phyloP scores from a whole-genome alignment of 2,329 filamentous ascomycete genomes.

The Apiospora arundinis region DNA sequence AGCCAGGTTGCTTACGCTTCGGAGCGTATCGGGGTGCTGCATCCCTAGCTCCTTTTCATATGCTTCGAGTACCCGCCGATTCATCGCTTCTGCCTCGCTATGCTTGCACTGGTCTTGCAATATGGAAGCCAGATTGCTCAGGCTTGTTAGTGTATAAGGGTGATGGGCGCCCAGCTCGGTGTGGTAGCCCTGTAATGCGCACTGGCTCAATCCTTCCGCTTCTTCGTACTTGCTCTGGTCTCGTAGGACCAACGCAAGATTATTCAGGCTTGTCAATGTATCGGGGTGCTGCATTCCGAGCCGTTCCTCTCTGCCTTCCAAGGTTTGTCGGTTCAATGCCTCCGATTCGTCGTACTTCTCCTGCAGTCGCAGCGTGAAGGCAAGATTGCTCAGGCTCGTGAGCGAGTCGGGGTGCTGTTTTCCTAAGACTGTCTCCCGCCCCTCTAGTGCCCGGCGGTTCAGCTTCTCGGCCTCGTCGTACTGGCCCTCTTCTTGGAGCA shows the following conservation, averaged over 20 bases:
- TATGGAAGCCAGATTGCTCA: too few relatives aligned
- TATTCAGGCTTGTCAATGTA: not conserved
- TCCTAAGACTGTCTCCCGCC: conserved; percentile 2
- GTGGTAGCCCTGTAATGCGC: not conserved
- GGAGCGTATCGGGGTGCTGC: too few relatives aligned
- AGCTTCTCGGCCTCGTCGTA: conserved; percentile 2
- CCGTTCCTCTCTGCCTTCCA: not conserved
- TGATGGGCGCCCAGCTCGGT: not conserved
- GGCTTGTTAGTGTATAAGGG: not conserved
- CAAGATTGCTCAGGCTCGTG: not conserved
- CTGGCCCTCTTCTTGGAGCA: conserved; percentile 14
- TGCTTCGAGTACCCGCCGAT: too few relatives aligned
- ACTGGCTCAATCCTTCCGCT: not conserved
- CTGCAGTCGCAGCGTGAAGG: not conserved
- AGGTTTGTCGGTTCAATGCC: not conserved
- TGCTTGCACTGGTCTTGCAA: too few relatives aligned
- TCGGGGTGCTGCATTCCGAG: not conserved
- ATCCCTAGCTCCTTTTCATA: too few relatives aligned
- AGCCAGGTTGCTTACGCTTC: too few relatives aligned
- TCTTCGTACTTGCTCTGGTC: not conserved
- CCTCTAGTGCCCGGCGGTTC: not conserved
- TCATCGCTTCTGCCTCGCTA: too few relatives aligned
- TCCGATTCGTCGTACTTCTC: not conserved
- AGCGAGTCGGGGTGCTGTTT: conserved; percentile 13
- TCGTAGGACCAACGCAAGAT: not conserved